Conservation (phyloP, 164 flowering plant genomes). For the grape (Vitis vinifera) region ASM3070453v1 NC_081818.1:20491001-20491500, state of each 20-base stretch:
- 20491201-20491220: neutral
- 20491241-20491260: conserved; percentile 19
- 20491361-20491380: conserved; percentile 20
- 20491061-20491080: conserved; percentile 30
- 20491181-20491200: conserved; percentile 12
- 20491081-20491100: conserved; percentile 34
- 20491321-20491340: conserved; percentile 31
- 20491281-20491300: conserved; percentile 24
- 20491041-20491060: conserved; percentile 22
- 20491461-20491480: too few species aligned
- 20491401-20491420: neutral
- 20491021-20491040: conserved; percentile 30
- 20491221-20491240: conserved; percentile 9
- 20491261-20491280: conserved; percentile 31
- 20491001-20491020: conserved; percentile 33
- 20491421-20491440: too few species aligned
- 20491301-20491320: conserved; percentile 25
- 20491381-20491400: conserved; percentile 2
- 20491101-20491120: conserved; percentile 29
- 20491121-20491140: conserved; percentile 1
- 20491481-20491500: too few species aligned
- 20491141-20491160: conserved; percentile 7
- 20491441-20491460: too few species aligned
- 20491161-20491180: conserved; percentile 25
- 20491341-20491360: conserved; percentile 16